Percentiles rank a stretch among this genome's conserved stretches.
Evolutionary conservation across 208 protist species (phyloP).

Genomic region (Porcisia hertigi): DNA sequence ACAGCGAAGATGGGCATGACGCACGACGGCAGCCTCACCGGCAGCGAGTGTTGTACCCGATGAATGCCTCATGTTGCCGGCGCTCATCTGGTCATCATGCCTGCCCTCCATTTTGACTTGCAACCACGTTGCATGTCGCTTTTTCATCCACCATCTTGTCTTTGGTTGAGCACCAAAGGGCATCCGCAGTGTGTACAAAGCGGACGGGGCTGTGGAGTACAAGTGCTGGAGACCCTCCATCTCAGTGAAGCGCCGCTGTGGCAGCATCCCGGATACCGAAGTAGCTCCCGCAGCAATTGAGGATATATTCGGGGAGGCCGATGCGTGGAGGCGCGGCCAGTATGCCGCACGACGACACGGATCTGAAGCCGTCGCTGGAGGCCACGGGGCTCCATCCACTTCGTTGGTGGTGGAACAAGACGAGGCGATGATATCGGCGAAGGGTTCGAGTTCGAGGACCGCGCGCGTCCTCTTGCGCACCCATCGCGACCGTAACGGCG

Average conservation of each 20-base stretch:
- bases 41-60: neutral
- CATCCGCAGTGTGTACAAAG: neutral
- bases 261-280: neutral
- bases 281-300: neutral
- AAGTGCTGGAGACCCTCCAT: conserved; percentile 6
- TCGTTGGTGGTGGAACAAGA: neutral
- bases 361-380: neutral
- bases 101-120: neutral
- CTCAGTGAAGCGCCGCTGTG: conserved; percentile 1
- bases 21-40: neutral
- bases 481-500: neutral
- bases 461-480: neutral
- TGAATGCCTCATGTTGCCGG: neutral
- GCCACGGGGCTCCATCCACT: neutral
- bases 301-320: neutral
- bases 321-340: neutral
- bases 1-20: neutral
- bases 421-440: neutral
- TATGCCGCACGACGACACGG: neutral
- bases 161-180: neutral
- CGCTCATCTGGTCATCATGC: neutral
- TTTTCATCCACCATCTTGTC: neutral
- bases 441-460: neutral
- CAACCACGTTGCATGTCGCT: neutral
- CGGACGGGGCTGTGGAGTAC: neutral